Evolutionary conservation across 768 basidiomycete species (phyloP), one percentile per base, ranked within the genome.

Genomic region (Boletus rex-veris): DNA sequence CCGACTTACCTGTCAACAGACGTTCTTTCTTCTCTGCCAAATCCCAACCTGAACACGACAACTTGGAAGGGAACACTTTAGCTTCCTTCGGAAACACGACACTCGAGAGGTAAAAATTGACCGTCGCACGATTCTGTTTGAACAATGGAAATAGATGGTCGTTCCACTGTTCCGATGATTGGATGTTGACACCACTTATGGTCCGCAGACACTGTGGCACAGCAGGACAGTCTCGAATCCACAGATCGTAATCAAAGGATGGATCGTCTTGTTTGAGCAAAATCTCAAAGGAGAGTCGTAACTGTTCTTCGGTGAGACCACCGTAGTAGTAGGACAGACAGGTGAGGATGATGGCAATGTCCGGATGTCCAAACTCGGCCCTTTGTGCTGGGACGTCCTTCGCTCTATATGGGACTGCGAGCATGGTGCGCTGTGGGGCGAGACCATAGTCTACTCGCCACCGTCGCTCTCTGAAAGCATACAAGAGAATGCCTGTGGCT

Each of bases 371-470:
- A 43, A 74, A 74, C 21, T 75, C 73, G 10, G 73, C 73, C 28
- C 64, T 60, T 41, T 62, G 53, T 7, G 74, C 58, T 2, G 73
- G 73, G 21, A 72, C 57, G 24, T 74, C 74, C 50, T 70, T 74
- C 0, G 73, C 74, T 3, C 71, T 62, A 24, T 74, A 74, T 1
- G 73, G 73, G 2, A 74, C 74, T 1, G 73, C 73, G 2, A 74
- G 58, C 60, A 65, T 59, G 0, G 74, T 73, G 9, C 73, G 69
- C 19, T 33, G 2, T 5, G 55, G 62, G 44, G 71, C 54, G 14
- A 70, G 68, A 3, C 73, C 73, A 57, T 70, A 75, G 46, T 74
- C 68, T 12, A 74, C 74, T 4, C 74, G 53, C 72, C 73, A 74
- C 24, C 75, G 60, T 26, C 69, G 70, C 2, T 74, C 69, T 42